A percentile compares a stretch with the other conserved stretches of the same genome.
These are phyloP conservation scores for Lentinula edodes DNA, from an alignment of 768 basidiomycete species.

Conservation along the genomic window DNA sequence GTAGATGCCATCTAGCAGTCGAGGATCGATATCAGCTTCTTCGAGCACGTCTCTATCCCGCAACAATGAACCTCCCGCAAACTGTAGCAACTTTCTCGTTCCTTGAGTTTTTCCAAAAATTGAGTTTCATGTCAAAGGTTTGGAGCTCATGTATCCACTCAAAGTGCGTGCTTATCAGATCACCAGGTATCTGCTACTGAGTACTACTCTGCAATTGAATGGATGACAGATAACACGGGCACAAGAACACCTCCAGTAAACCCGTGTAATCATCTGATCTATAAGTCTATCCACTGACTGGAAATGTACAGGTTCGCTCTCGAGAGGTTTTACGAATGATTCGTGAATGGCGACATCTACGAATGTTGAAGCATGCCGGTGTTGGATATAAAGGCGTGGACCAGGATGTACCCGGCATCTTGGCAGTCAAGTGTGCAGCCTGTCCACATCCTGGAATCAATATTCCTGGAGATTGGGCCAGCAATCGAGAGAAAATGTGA, in stretches of 20 bases:
- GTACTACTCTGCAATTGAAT: not conserved
- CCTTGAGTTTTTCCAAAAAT: not conserved
- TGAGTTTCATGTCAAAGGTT: not conserved
- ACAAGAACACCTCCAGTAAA: not conserved
- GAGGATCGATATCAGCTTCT: not conserved
- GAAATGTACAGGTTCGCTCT: not conserved
- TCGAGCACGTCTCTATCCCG: not conserved
- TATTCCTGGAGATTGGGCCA: not conserved
- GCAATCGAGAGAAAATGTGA: too few species aligned
- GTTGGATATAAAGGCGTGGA: not conserved
- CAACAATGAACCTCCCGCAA: not conserved
- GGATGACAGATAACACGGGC: not conserved
- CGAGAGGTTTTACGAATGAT: not conserved
- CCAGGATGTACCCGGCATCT: not conserved
- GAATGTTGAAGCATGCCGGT: not conserved
- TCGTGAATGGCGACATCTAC: not conserved
- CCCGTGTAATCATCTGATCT: too few species aligned
- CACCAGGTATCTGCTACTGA: not conserved
- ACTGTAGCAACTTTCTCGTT: not conserved
- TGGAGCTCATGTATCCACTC: too few species aligned
- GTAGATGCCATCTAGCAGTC: not conserved
- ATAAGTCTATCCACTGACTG: too few species aligned
- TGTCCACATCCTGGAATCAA: not conserved
- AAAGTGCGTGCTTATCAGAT: too few species aligned
- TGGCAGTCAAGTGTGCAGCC: not conserved